These are phyloP conservation scores for Pelargonium cotyledonis DNA, from an alignment of 441 rosid genomes.

Conservation along the genomic window DNA sequence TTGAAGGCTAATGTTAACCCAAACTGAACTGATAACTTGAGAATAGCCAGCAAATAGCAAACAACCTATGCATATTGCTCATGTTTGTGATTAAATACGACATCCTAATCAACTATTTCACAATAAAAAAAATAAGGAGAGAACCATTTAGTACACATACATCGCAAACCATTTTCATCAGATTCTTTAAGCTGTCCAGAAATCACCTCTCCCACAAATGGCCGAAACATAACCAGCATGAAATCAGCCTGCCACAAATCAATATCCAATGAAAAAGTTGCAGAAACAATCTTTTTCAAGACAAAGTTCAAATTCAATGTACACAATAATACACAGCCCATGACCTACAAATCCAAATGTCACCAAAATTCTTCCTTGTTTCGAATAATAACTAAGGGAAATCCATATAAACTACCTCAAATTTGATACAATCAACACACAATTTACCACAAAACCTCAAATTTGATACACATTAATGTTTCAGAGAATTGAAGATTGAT, in stretches of 20 bases:
- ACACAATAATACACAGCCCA: background rate
- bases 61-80: background rate
- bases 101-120: background rate
- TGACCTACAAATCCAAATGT: no score
- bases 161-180: slow-evolving; percentile 47
- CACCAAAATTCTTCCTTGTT: no score
- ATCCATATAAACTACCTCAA: background rate
- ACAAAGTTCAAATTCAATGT: background rate
- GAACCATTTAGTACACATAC: slow-evolving; percentile 36
- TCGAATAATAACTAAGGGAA: background rate
- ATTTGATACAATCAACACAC: background rate
- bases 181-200: slow-evolving; percentile 61
- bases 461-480: no score
- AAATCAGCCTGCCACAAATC: slow-evolving; percentile 54
- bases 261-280: slow-evolving; percentile 11
- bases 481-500: no score
- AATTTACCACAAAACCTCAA: background rate
- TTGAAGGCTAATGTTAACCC: background rate
- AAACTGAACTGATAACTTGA: background rate
- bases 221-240: slow-evolving; percentile 70
- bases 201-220: slow-evolving; percentile 70
- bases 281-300: background rate
- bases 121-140: background rate
- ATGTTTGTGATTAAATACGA: background rate
- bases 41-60: background rate